Evolutionary conservation across 1,284 basidiomycete species (phyloP), one percentile per base, ranked within the genome.

Genomic region (Leccinum pachyderme): DNA sequence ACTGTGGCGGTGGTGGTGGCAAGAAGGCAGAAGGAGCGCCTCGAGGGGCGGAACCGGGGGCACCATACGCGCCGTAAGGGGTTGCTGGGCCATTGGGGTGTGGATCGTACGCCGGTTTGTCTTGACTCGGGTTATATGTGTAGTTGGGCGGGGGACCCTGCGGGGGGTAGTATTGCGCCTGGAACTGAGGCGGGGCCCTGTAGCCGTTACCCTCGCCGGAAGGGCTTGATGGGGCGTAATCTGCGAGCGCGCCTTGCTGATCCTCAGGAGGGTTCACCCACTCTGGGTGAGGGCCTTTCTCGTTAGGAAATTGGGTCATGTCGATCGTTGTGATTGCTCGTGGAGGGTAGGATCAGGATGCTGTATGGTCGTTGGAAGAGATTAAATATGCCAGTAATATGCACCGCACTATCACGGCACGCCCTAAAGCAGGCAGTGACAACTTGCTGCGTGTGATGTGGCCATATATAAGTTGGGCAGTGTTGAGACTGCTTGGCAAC

Each of bases 361-460:
- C 11, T 22, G 37, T 12, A 39, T 39, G 15, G 7, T 27, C 43
- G 24, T 44, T 24, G 41, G 18, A 18, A n/a, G n/a, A 39, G 18
- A 39, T 39, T 39, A 39, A 39, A 9, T 39, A 39, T 9, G 2
- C 35, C 35, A 37, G 96, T 99, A 43, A n/a, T n/a, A n/a, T n/a
- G n/a, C n/a, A n/a, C n/a, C n/a, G n/a, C n/a, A n/a, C n/a, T n/a
- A n/a, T n/a, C n/a, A n/a, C n/a, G n/a, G n/a, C n/a, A n/a, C n/a
- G n/a, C n/a, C n/a, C n/a, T n/a, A n/a, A n/a, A n/a, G n/a, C n/a
- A n/a, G n/a, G n/a, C n/a, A n/a, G n/a, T n/a, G n/a, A n/a, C n/a
- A n/a, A n/a, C n/a, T n/a, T n/a, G n/a, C n/a, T n/a, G n/a, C n/a
- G n/a, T n/a, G n/a, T n/a, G n/a, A n/a, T n/a, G n/a, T n/a, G n/a